phyloP scores from a whole-genome alignment of 2,329 filamentous ascomycete species.

The Huntiella moniliformis region DNA sequence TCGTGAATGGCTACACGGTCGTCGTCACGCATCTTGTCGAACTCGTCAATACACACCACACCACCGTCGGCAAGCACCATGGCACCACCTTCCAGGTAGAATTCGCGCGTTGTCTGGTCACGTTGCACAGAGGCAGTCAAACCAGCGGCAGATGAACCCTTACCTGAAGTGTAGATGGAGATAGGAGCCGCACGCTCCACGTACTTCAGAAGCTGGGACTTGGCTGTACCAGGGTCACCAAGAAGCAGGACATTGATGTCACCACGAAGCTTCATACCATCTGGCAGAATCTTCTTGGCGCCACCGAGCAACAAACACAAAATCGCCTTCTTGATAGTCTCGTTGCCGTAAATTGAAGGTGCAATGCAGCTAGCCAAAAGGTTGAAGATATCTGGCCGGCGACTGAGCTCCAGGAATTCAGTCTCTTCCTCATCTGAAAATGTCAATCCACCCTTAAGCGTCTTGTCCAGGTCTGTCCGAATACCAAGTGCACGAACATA shows the following conservation, averaged over 20 bases:
- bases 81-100: constrained; percentile 92
- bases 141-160: constrained; percentile 94
- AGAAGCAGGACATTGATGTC: constrained; percentile 96
- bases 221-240: constrained; percentile 93
- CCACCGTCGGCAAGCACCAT: constrained; percentile 97
- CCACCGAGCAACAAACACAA: constrained; percentile 83
- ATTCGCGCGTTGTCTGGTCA: constrained; percentile 79
- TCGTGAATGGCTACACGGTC: constrained; percentile 96
- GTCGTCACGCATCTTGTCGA: constrained; percentile 98
- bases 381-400: constrained; percentile 80
- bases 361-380: constrained; percentile 84
- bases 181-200: constrained; percentile 93
- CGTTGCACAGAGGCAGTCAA: constrained; percentile 91
- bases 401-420: constrained; percentile 80
- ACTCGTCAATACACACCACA: constrained; percentile 97
- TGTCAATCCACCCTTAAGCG: constrained; percentile 61
- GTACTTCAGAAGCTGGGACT: constrained; percentile 92
- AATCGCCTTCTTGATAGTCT: constrained; percentile 94
- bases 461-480: constrained; percentile 75
- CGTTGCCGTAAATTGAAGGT: constrained; percentile 90
- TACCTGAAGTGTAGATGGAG: constrained; percentile 95
- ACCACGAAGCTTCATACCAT: constrained; percentile 92
- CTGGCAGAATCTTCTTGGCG: constrained; percentile 91
- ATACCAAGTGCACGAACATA: constrained; percentile 89
- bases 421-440: constrained; percentile 96